phyloP scores from a whole-genome alignment of 1,139 yeast species.

The Diutina ranongensis region DNA sequence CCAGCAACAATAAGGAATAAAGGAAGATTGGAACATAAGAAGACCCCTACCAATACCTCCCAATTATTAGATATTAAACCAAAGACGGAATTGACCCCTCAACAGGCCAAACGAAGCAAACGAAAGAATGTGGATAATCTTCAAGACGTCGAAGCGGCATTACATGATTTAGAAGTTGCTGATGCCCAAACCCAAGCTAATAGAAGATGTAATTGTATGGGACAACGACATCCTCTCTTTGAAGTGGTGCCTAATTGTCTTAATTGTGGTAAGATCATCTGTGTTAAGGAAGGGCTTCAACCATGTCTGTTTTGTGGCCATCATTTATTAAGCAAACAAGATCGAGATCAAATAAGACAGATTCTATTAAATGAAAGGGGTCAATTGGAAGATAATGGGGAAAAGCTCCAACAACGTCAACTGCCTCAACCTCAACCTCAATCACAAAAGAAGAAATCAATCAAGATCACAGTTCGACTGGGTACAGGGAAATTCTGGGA shows the following conservation, averaged over 20 bases:
- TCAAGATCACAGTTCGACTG: slow-evolving; percentile 39
- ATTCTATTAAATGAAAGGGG: slow-evolving; percentile 39
- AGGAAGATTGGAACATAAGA: slow-evolving; percentile 15
- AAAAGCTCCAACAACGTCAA: slow-evolving; percentile 10
- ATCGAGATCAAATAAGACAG: slow-evolving; percentile 45
- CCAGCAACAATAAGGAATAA: slow-evolving; percentile 12
- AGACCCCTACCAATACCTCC: slow-evolving; percentile 24
- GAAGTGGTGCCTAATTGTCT: slow-evolving; percentile 90
- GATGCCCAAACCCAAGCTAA: slow-evolving; percentile 9
- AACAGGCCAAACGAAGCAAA: slow-evolving; percentile 20
- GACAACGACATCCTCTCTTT: slow-evolving; percentile 75
- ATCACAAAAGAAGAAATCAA: slow-evolving; percentile 15
- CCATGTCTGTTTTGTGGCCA: slow-evolving; percentile 80
- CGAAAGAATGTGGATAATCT: slow-evolving; percentile 34
- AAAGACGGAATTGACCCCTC: slow-evolving; percentile 13
- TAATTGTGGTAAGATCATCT: slow-evolving; percentile 88
- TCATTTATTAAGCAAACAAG: slow-evolving; percentile 50
- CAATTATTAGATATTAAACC: slow-evolving; percentile 22
- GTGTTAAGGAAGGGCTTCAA: slow-evolving; percentile 80
- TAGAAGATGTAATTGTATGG: slow-evolving; percentile 66
- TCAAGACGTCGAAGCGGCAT: slow-evolving; percentile 13
- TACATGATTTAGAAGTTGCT: slow-evolving; percentile 25
- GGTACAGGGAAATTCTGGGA: slow-evolving; percentile 55
- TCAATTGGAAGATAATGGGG: slow-evolving; percentile 13
- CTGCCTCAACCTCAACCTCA: slow-evolving; percentile 12